Evolutionary conservation across 495 filamentous ascomycete genomes (phyloP).

Genomic region (Penicillium atrosanguineum): DNA sequence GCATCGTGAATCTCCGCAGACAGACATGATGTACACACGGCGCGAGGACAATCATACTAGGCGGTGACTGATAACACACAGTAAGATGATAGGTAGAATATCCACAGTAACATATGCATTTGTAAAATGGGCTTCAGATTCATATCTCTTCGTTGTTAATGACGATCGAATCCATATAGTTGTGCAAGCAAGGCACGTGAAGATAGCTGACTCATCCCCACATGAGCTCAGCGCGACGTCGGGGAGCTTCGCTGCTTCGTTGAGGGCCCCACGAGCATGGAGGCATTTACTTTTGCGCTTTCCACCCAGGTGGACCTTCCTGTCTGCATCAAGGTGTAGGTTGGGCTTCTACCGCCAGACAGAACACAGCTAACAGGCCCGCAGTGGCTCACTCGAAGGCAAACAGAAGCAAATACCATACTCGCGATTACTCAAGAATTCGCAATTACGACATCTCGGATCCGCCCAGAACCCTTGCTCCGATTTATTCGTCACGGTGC

Average conservation of each 20-base stretch:
- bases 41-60: neutral
- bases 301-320: conserved; percentile 76
- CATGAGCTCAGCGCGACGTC: conserved; percentile 5
- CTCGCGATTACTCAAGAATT: conserved; percentile 71
- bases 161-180: neutral
- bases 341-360: neutral
- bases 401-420: conserved; percentile 73
- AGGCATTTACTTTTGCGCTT: conserved; percentile 89
- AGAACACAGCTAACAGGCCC: conserved; percentile 8
- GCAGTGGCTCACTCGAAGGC: conserved; percentile 82
- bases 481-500: conserved; percentile 88
- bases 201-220: conserved; percentile 17
- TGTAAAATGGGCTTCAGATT: neutral
- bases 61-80: neutral
- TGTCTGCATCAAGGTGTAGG: conserved; percentile 81
- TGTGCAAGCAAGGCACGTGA: conserved; percentile 6
- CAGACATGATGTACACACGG: conserved; percentile 9
- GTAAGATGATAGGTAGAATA: neutral
- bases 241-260: neutral
- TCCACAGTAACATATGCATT: neutral
- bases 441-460: conserved; percentile 79
- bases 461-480: conserved; percentile 73
- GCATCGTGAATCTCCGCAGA: conserved; percentile 10
- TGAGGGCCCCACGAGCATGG: conserved; percentile 54
- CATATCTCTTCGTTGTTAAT: neutral